Percentiles rank a stretch among this genome's conserved stretches.
Conservation (phyloP, 805 yeast genomes). For the Saccharomycopsis sp. region DNA sequence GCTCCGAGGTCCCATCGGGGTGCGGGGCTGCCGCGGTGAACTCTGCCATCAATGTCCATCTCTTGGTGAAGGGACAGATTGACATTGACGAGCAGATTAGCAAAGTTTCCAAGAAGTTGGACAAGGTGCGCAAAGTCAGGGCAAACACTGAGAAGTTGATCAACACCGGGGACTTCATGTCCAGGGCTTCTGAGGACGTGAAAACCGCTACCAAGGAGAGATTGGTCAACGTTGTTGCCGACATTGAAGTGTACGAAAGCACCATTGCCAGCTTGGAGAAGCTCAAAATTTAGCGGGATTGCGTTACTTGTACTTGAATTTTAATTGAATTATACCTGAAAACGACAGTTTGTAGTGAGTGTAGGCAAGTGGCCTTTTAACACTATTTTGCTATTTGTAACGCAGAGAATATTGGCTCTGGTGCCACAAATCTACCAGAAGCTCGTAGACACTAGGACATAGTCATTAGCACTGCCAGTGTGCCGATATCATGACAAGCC, state of each 20-base stretch:
- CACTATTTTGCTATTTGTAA: too few relatives aligned
- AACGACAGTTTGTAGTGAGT: too few relatives aligned
- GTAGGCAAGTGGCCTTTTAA: too few relatives aligned
- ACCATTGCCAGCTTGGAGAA: slow-evolving; percentile 80
- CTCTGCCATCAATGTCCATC: slow-evolving; percentile 76
- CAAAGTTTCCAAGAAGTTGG: slow-evolving; percentile 73
- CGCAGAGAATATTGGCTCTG: too few relatives aligned
- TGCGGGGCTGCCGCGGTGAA: slow-evolving; percentile 79
- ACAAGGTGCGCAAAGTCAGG: slow-evolving; percentile 32
- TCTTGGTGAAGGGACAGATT: slow-evolving; percentile 88
- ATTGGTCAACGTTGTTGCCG: slow-evolving; percentile 68
- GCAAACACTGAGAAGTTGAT: slow-evolving; percentile 30
- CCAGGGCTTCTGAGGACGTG: slow-evolving; percentile 77
- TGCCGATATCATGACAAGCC: too few relatives aligned
- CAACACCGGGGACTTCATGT: slow-evolving; percentile 64
- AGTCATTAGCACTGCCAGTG: too few relatives aligned
- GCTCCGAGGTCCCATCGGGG: slow-evolving; percentile 69
- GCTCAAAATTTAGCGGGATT: slow-evolving; percentile 53
- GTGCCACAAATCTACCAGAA: too few relatives aligned
- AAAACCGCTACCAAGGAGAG: slow-evolving; percentile 65
- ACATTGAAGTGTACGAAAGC: slow-evolving; percentile 80
- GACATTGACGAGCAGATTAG: slow-evolving; percentile 85
- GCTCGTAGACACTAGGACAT: too few relatives aligned
- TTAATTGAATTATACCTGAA: too few relatives aligned
- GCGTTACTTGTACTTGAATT: too few relatives aligned